Base-by-base conservation (phyloP, 805 yeast species). In the Saturnispora silvae region DNA sequence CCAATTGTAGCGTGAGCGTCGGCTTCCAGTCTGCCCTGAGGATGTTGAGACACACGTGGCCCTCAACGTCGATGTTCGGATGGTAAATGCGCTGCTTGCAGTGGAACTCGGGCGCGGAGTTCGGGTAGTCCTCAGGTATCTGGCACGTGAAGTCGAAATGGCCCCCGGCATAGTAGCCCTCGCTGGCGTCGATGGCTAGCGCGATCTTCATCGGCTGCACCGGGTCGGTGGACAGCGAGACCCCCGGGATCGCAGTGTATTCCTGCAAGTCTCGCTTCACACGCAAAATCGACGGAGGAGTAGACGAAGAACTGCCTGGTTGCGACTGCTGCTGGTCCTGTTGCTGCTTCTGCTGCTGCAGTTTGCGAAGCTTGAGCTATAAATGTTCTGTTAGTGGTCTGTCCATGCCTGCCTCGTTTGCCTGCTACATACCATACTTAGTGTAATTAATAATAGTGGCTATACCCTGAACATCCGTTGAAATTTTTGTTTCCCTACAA, bases 1-100 rank as follows among this genome's bases (percentile, higher is more conserved):
- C 77, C 4, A 87, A 68, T 53, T 81, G 84, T 51, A 89, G 61
- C 41, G 81, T 82, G 46, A 89, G 64, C 0, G 86, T 95, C 0
- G 98, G 97, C 20, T 86, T 77, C 98, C 98, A 89, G 56, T 89
- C 97, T 55, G 87, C 95, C 47, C 97, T 65, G 41, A 89, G 64
- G 25, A 89, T 87, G 53, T 89, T 89, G 42, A 89, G 67, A 53
- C 98, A 89, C 5, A 89, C 82, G 52, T 86, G 89, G 0, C 97
- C 97, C 31, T 82, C 80, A 16, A 74, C 54, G 54, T 89, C 96
- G 45, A 89, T 89, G 52, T 89, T 89, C 10, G 98, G 98, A 54
- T 89, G 98, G 59, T 81, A 89, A 4, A 89, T 82, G 51, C 68
- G 76, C 37, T 76, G 70, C 22, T 65, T 37, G 49, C 94, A 81